Percentiles rank a stretch among this genome's conserved stretches.
These are phyloP conservation scores for Verticillium tricorpus DNA, from an alignment of 2,329 filamentous ascomycete genomes.

Conservation along the genomic window DNA sequence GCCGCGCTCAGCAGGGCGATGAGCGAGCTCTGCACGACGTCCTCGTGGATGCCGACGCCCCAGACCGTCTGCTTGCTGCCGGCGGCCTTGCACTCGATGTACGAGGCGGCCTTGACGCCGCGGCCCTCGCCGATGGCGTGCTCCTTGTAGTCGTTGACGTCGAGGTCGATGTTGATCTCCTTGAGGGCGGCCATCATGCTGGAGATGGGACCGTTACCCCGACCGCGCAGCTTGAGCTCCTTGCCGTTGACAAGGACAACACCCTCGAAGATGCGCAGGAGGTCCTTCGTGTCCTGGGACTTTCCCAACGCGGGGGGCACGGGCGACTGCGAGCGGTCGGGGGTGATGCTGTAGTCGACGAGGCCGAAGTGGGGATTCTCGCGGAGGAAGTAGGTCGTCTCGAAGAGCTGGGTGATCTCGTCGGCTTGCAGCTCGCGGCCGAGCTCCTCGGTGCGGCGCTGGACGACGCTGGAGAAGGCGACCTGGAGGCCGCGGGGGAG, in stretches of 20 bases:
- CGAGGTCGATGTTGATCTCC: slow-evolving; percentile 75
- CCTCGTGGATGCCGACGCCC: slow-evolving; percentile 89
- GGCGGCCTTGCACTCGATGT: slow-evolving; percentile 78
- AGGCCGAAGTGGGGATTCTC: slow-evolving; percentile 80
- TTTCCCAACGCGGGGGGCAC: slow-evolving; percentile 63
- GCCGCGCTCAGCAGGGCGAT: slow-evolving; percentile 82
- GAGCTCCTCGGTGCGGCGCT: slow-evolving; percentile 72
- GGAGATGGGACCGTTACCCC: slow-evolving; percentile 87
- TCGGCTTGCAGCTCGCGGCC: slow-evolving; percentile 78
- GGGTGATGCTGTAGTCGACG: slow-evolving; percentile 85
- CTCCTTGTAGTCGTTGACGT: slow-evolving; percentile 94
- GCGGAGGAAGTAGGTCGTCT: slow-evolving; percentile 79
- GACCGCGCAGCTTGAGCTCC: slow-evolving; percentile 74
- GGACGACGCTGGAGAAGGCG: slow-evolving; percentile 84
- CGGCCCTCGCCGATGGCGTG: slow-evolving; percentile 81
- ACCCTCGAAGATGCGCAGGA: slow-evolving; percentile 79
- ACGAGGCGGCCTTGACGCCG: slow-evolving; percentile 88
- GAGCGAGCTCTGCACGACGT: slow-evolving; percentile 85
- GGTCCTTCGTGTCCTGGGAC: slow-evolving; percentile 71
- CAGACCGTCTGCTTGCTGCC: slow-evolving; percentile 70
- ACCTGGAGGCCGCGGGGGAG: slow-evolving; percentile 89
- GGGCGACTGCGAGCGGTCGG: slow-evolving; percentile 75
- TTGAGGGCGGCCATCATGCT: slow-evolving; percentile 79
- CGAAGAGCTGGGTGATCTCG: slow-evolving; percentile 86
- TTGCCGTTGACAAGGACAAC: slow-evolving; percentile 76